These are phyloP conservation scores for Cyanidiococcus yangmingshanensis DNA, from an alignment of 23 red algal genomes.

Conservation along the genomic window DNA sequence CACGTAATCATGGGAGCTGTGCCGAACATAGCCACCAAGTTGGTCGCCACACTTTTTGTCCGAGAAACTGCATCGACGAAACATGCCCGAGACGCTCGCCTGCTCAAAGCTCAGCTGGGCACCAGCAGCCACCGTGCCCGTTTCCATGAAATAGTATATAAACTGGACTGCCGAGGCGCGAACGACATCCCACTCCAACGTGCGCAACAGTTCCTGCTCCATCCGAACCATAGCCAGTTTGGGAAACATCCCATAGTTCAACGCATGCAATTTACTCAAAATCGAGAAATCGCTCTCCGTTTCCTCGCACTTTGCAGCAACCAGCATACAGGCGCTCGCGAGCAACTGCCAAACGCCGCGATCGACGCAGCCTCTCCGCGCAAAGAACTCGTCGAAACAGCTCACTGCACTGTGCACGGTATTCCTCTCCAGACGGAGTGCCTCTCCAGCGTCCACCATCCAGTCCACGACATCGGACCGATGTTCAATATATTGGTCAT, in stretches of 20 bases:
- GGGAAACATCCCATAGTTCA: neutral
- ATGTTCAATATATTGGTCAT: neutral
- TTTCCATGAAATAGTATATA: neutral
- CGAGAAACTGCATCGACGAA: too few relatives aligned
- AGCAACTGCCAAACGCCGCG: neutral
- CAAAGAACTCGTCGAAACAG: neutral
- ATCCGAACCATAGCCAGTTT: neutral
- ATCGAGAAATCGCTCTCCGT: neutral
- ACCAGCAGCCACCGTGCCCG: neutral
- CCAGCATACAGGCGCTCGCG: neutral
- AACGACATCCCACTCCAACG: neutral
- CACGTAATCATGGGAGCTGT: neutral
- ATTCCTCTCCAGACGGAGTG: neutral
- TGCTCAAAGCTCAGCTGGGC: neutral
- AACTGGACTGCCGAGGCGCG: neutral
- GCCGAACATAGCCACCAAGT: neutral
- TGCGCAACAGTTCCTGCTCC: neutral
- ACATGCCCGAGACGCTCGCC: too few relatives aligned
- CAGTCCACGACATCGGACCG: neutral
- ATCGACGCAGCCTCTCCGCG: neutral
- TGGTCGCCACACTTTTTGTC: neutral
- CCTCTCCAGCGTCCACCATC: neutral
- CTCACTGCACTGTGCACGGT: neutral
- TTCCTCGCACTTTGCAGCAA: neutral
- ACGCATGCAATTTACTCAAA: neutral